phyloP scores from a whole-genome alignment of 352 stramenopile genomes.

The Saprolegnia parasitica region DNA sequence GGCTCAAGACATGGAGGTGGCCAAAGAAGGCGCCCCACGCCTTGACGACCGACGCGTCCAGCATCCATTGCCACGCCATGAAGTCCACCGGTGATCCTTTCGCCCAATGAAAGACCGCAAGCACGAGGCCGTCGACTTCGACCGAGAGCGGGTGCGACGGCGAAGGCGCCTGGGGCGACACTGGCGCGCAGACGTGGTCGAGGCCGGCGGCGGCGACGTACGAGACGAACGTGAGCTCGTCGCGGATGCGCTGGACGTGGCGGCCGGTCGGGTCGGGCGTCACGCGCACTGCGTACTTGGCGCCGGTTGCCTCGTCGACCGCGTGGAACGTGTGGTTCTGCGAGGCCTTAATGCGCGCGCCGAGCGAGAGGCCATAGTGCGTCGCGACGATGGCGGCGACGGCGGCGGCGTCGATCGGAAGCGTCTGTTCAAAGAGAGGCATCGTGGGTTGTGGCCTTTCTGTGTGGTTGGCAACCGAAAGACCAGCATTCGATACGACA shows the following conservation, averaged over 20 bases:
- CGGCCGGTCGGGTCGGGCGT: slow-evolving; percentile 4
- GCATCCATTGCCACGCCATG: slow-evolving; percentile 11
- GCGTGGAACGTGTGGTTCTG: slow-evolving; percentile 16
- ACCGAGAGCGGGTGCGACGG: neutral
- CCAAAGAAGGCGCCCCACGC: slow-evolving; percentile 12
- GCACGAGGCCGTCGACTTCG: neutral
- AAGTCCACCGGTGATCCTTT: slow-evolving; percentile 1
- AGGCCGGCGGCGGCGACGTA: slow-evolving; percentile 3
- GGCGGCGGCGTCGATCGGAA: neutral
- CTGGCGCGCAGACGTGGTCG: slow-evolving; percentile 4
- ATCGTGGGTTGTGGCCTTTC: neutral
- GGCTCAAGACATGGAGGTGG: slow-evolving; percentile 7
- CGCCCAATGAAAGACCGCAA: slow-evolving; percentile 11
- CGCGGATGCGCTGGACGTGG: neutral
- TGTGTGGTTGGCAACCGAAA: too few relatives aligned
- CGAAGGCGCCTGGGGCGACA: neutral
- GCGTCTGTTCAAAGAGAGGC: slow-evolving; percentile 15
- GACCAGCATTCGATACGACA: too few relatives aligned
- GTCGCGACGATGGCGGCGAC: neutral
- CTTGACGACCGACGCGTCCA: neutral
- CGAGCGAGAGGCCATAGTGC: neutral
- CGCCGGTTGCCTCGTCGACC: neutral
- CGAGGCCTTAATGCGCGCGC: slow-evolving; percentile 7
- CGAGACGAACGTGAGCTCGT: slow-evolving; percentile 8
- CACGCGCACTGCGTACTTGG: neutral